These are phyloP conservation scores for Leccinum boreale DNA, from an alignment of 768 basidiomycete genomes.

Conservation along the genomic window DNA sequence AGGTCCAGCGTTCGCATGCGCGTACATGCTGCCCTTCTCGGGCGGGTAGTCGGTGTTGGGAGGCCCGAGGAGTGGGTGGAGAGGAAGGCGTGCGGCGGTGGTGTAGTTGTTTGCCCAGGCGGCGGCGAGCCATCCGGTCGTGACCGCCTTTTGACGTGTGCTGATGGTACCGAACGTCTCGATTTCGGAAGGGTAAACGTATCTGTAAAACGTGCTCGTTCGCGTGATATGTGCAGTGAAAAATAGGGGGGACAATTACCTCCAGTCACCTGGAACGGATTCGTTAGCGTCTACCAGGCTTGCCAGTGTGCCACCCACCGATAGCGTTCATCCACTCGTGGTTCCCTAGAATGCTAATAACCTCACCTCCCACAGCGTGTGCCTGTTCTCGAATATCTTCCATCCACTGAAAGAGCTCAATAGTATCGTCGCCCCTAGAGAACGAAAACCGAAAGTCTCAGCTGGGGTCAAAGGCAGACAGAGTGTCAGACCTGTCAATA, in stretches of 20 bases:
- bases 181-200: constrained; percentile 80
- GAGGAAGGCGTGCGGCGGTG: constrained; percentile 73
- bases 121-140: constrained; percentile 72
- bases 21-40: constrained; percentile 25
- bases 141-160: constrained; percentile 69
- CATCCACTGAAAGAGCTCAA: constrained; percentile 81
- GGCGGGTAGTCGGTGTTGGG: constrained; percentile 63
- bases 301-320: constrained; percentile 39
- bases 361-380: constrained; percentile 56
- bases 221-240: constrained; percentile 1
- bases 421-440: constrained; percentile 83
- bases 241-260: constrained; percentile 39
- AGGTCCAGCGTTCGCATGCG: constrained; percentile 37
- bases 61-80: constrained; percentile 66
- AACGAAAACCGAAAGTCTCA: constrained; percentile 9
- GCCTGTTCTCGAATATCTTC: constrained; percentile 80
- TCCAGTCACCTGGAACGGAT: constrained; percentile 70
- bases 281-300: constrained; percentile 4
- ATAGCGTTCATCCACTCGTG: constrained; percentile 96
- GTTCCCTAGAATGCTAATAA: constrained; percentile 84
- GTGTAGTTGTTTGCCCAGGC: constrained; percentile 88
- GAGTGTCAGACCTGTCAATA: constrained; percentile 68
- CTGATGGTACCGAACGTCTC: constrained; percentile 74
- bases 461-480: neutral
- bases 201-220: constrained; percentile 44